A percentile compares a stretch with the other conserved stretches of the same genome.
phyloP scores from a whole-genome alignment of 495 filamentous ascomycete genomes.

The Viridothelium virens region DNA sequence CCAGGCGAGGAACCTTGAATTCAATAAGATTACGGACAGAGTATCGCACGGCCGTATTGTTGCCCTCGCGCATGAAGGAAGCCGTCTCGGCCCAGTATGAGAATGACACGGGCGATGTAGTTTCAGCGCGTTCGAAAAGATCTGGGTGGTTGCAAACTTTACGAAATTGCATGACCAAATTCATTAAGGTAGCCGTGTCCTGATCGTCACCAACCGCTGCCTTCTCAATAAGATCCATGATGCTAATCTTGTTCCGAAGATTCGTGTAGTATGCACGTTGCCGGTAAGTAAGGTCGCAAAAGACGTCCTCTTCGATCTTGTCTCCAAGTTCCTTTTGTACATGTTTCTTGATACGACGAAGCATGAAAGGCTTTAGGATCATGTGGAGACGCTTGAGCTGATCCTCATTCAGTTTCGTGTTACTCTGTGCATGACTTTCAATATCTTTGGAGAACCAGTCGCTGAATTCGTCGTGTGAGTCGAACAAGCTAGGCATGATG shows the following conservation, averaged over 20 bases:
- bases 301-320: constrained; percentile 94
- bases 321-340: constrained; percentile 97
- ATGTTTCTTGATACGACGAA: constrained; percentile 97
- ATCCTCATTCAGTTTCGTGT: constrained; percentile 96
- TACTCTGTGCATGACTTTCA: constrained; percentile 95
- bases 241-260: constrained; percentile 89
- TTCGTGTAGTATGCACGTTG: constrained; percentile 92
- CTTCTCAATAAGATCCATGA: constrained; percentile 98
- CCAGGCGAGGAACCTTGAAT: constrained; percentile 68
- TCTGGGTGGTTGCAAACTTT: constrained; percentile 99
- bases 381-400: constrained; percentile 94
- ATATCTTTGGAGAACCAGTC: constrained; percentile 99
- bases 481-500: constrained; percentile 97
- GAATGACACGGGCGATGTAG: constrained; percentile 72
- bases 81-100: constrained; percentile 86
- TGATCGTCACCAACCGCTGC: constrained; percentile 88
- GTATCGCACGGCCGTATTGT: constrained; percentile 70
- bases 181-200: constrained; percentile 95
- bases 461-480: constrained; percentile 98
- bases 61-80: constrained; percentile 85
- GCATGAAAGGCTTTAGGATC: constrained; percentile 99
- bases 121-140: constrained; percentile 90
- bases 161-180: constrained; percentile 98
- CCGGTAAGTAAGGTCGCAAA: constrained; percentile 94
- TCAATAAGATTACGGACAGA: constrained; percentile 81